Evolutionary conservation across 305 asterid genomes (phyloP).

Genomic region (Fraxinus velutina): DNA sequence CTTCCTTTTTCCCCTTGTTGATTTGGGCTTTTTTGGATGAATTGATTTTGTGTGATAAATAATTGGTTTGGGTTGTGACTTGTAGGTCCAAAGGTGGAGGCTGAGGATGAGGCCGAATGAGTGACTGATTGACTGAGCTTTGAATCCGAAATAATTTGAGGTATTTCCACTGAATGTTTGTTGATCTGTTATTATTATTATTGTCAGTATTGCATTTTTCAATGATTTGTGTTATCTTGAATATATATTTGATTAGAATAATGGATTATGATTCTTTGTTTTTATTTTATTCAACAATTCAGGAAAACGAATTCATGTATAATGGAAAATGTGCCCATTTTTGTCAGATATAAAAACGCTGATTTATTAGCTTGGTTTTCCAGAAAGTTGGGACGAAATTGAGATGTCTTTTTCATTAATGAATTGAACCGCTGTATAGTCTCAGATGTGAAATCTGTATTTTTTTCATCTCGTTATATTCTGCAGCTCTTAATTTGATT

Average conservation of each 20-base stretch:
- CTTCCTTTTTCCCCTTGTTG: not conserved
- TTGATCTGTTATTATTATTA: not conserved
- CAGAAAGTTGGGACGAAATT: not conserved
- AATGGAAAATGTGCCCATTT: no score
- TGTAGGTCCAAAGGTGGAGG: conserved; percentile 54
- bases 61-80: not conserved
- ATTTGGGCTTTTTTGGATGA: not conserved
- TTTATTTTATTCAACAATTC: no score
- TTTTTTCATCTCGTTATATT: not conserved
- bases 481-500: not conserved
- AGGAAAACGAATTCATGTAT: no score
- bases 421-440: not conserved
- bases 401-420: not conserved
- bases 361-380: not conserved
- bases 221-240: not conserved
- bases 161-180: conserved; percentile 2
- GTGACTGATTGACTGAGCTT: conserved; percentile 6
- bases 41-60: not conserved
- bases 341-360: not conserved
- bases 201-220: not conserved
- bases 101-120: conserved; percentile 30
- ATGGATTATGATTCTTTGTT: no score
- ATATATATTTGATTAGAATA: not conserved
- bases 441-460: not conserved
- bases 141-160: conserved; percentile 32